Evolutionary conservation across 2,329 filamentous ascomycete genomes (phyloP).

Genomic region (Colletotrichum incanum): DNA sequence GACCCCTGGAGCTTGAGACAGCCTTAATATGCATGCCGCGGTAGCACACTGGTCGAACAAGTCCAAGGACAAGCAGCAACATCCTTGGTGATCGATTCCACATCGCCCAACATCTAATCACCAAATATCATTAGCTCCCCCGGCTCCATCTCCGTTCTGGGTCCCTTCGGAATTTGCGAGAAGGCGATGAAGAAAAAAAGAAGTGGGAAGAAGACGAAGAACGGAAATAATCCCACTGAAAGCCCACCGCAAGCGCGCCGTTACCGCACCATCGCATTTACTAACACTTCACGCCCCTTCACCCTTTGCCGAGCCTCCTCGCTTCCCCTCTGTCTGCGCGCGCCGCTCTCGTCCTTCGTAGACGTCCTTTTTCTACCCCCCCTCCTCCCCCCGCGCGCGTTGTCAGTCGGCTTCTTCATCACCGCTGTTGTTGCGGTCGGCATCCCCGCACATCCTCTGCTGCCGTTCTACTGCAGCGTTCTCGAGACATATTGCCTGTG

Average conservation of each 20-base stretch:
- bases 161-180: conserved; percentile 30
- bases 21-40: conserved; percentile 42
- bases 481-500: too few species aligned
- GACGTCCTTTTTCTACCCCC: conserved; percentile 1
- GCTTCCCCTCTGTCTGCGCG: conserved; percentile 4
- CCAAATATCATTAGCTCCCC: conserved; percentile 37
- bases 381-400: neutral
- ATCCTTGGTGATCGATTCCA: conserved; percentile 43
- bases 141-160: conserved; percentile 37
- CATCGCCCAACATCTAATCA: conserved; percentile 38
- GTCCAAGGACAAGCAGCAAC: conserved; percentile 37
- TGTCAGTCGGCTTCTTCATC: conserved; percentile 5
- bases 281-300: conserved; percentile 4
- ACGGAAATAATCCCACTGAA: conserved; percentile 34
- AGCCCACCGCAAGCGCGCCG: conserved; percentile 14
- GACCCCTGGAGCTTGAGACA: conserved; percentile 41
- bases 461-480: conserved; percentile 1
- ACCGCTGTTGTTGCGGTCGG: conserved; percentile 3
- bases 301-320: conserved; percentile 15
- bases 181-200: conserved; percentile 21
- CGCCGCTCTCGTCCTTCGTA: conserved; percentile 1
- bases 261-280: conserved; percentile 18
- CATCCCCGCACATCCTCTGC: neutral
- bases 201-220: conserved; percentile 27
- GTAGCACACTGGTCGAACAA: conserved; percentile 37